A percentile compares a stretch with the other conserved stretches of the same genome.
Conservation (phyloP, 169 alveolate genomes). For the Fabrea salina region DNA sequence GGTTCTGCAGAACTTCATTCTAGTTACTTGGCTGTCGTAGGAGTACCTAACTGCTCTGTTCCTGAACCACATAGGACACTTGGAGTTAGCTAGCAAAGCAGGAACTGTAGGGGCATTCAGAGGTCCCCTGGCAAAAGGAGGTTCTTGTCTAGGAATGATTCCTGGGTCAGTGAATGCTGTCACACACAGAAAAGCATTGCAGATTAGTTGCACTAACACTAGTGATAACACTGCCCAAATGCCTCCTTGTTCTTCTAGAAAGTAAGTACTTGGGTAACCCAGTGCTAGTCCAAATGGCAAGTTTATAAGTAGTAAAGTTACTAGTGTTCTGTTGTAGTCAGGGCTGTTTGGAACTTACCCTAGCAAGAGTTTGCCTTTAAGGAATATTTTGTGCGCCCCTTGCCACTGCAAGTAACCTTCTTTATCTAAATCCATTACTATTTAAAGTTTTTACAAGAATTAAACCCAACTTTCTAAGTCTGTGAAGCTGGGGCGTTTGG, state of each 20-base stretch:
- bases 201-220: neutral
- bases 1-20: constrained; percentile 50
- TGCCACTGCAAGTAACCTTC: constrained; percentile 9
- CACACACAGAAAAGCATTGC: neutral
- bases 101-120: neutral
- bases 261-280: neutral
- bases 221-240: neutral
- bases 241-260: neutral
- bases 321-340: constrained; percentile 2
- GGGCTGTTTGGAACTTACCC: too few species aligned
- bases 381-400: constrained; percentile 28
- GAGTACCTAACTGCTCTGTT: neutral
- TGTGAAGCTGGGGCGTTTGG: too few species aligned
- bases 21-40: neutral
- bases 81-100: neutral
- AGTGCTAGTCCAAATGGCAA: neutral
- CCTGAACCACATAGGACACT: neutral
- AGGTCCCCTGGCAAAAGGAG: constrained; percentile 8
- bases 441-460: too few species aligned
- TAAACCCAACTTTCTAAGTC: too few species aligned
- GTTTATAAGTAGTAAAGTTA: neutral
- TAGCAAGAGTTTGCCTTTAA: constrained; percentile 27
- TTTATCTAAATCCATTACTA: too few species aligned
- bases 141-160: constrained; percentile 17
- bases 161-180: constrained; percentile 31